Evolutionary conservation across 257 asterid species (phyloP).

Genomic region (Sherardia arvensis): DNA sequence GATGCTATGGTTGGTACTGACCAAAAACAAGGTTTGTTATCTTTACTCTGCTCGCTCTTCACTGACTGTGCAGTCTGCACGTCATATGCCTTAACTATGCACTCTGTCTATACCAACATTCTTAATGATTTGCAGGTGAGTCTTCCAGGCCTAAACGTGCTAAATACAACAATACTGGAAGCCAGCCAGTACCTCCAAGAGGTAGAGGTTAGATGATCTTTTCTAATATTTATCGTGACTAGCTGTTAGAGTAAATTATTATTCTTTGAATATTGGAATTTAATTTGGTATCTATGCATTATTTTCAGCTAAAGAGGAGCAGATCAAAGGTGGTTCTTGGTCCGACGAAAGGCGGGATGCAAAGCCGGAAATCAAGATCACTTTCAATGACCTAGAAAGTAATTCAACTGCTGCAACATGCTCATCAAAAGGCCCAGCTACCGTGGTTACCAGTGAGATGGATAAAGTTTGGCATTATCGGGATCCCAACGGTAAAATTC

Average conservation of each 20-base stretch:
- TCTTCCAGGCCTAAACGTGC: conserved; percentile 8
- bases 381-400: conserved; percentile 15
- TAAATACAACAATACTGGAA: conserved; percentile 4
- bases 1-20: conserved; percentile 24
- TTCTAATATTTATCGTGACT: not conserved
- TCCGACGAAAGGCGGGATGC: conserved; percentile 26
- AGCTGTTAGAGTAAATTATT: not conserved
- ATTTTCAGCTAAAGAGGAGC: conserved; percentile 51
- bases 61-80: no score
- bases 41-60: conserved; percentile 5
- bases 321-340: conserved; percentile 17
- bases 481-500: conserved; percentile 81
- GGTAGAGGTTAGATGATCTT: conserved; percentile 17
- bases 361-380: conserved; percentile 26
- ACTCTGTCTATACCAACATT: not conserved
- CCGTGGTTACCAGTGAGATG: conserved; percentile 42
- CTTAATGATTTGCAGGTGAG: conserved; percentile 13
- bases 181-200: conserved; percentile 5
- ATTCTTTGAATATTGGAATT: no score
- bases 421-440: conserved; percentile 24
- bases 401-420: conserved; percentile 20
- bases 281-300: conserved; percentile 14
- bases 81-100: not conserved
- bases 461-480: conserved; percentile 95
- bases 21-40: conserved; percentile 36